Base-by-base conservation (phyloP, 2,329 filamentous ascomycete genomes). In the Pseudogymnoascus sp. region DNA sequence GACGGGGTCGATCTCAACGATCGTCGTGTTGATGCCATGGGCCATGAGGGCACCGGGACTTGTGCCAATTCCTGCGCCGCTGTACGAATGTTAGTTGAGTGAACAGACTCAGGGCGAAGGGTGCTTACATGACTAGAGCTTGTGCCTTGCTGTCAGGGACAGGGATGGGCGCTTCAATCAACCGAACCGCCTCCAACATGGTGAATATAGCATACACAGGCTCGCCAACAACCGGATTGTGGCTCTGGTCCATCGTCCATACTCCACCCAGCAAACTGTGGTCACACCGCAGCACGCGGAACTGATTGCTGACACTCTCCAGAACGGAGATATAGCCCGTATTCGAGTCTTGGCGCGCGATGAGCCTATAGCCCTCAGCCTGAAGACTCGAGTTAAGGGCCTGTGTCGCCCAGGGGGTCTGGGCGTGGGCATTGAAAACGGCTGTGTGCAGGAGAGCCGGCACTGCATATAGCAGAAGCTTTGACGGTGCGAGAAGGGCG, bases 171-270 rank as follows among this genome's bases (percentile, higher is more conserved):
- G 79, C 79, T 68, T 94, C 80, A 23, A 96, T 81, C 33, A 99
- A 81, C 21, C 94, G 84, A 5, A 97, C 88, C 3, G 93, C 91
- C 74, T 99, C 94, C 1, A 99, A 84, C 82, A 96, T 95, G 25
- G 91, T 88, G 73, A 99, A 99, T n/a, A 97, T 89, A 8, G 91
- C 88, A 73, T 97, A 99, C 63, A 99, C 91, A 0, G 93, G 91
- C 75, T 99, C 94, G 10, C 85, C 84, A 16, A 91, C 82, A 66
- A 56, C 73, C 65, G 1, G 74, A 12, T 60, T 42, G 73, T 1
- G 80, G 82, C 42, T 25, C 14, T 56, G 50, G n/a, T 18, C n/a
- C 96, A 90, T 0, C 92, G 90, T 74, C 93, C 93, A 99, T 75
- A 97, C 90, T 37, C 94, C 94, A 42, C 94, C 94, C 1, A 99